Evolutionary conservation across 352 stramenopile genomes (phyloP).

Genomic region (Hyaloperonospora arabidopsidis): DNA sequence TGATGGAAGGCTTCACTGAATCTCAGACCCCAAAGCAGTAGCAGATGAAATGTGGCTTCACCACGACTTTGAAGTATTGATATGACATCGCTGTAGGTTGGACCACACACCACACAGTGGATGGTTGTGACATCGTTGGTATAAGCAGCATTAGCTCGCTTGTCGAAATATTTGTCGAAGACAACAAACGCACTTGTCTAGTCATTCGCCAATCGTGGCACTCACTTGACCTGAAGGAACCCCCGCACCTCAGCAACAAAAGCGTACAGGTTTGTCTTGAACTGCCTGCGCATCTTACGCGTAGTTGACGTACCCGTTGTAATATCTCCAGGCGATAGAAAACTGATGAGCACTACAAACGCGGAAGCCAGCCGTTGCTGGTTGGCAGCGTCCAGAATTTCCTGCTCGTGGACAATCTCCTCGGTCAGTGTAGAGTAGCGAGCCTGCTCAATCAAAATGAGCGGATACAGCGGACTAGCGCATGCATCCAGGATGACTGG

Average conservation of each 20-base stretch:
- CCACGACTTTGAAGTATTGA: too few relatives aligned
- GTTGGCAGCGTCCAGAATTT: slow-evolving; percentile 25
- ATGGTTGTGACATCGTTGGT: too few relatives aligned
- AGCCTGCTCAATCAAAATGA: slow-evolving; percentile 70
- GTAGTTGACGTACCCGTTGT: slow-evolving; percentile 51
- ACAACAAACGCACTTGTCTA: too few relatives aligned
- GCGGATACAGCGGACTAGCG: slow-evolving; percentile 60
- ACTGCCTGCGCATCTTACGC: slow-evolving; percentile 60
- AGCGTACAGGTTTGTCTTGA: slow-evolving; percentile 77
- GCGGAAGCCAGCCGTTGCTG: slow-evolving; percentile 52
- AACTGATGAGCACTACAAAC: slow-evolving; percentile 60
- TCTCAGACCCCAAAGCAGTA: too few relatives aligned
- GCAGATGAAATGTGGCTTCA: too few relatives aligned
- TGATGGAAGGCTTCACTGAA: too few relatives aligned
- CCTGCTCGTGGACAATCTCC: slow-evolving; percentile 54
- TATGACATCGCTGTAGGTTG: slow-evolving; percentile 1
- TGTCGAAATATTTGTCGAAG: too few relatives aligned
- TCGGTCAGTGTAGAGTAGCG: slow-evolving; percentile 63
- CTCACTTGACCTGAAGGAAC: slow-evolving; percentile 77
- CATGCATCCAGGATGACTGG: slow-evolving; percentile 63
- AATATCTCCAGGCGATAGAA: slow-evolving; percentile 53
- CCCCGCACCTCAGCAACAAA: slow-evolving; percentile 77
- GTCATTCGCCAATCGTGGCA: too few relatives aligned
- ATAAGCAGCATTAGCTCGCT: too few relatives aligned
- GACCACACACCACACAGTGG: too few relatives aligned